Evolutionary conservation across 2,329 filamentous ascomycete genomes (phyloP).

Genomic region (Aspergillus floridensis): DNA sequence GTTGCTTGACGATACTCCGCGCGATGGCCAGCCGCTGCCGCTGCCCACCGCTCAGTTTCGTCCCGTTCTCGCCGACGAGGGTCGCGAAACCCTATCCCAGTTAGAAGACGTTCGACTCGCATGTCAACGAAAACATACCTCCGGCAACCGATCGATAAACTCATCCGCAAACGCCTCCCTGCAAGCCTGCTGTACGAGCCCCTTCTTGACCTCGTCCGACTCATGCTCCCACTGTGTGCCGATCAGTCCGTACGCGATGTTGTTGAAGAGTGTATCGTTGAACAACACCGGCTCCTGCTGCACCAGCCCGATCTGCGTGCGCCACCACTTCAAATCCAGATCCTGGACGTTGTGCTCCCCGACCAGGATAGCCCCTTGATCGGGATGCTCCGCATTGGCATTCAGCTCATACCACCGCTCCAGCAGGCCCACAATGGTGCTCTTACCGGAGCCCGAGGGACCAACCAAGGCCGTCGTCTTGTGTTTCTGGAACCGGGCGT

Average conservation of each 20-base stretch:
- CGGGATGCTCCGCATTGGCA: neutral
- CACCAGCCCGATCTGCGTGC: conserved; percentile 60
- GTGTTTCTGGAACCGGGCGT: conserved; percentile 32
- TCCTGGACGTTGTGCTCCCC: conserved; percentile 54
- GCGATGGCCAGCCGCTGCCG: conserved; percentile 79
- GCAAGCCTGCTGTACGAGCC: conserved; percentile 60
- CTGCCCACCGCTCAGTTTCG: conserved; percentile 79
- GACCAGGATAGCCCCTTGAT: conserved; percentile 52
- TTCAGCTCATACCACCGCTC: conserved; percentile 44
- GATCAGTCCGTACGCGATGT: conserved; percentile 59
- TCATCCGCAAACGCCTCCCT: conserved; percentile 67
- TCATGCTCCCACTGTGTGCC: conserved; percentile 37
- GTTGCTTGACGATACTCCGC: conserved; percentile 65
- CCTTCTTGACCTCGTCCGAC: conserved; percentile 41
- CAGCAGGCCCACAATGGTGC: conserved; percentile 44
- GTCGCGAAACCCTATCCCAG: conserved; percentile 63
- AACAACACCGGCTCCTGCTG: conserved; percentile 69
- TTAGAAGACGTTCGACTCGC: neutral
- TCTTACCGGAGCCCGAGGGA: conserved; percentile 47
- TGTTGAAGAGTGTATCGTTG: conserved; percentile 62
- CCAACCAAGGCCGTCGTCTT: conserved; percentile 47
- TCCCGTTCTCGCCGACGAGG: conserved; percentile 71
- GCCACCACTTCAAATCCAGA: conserved; percentile 62
- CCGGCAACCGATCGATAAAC: conserved; percentile 63
- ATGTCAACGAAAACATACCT: conserved; percentile 8